These are phyloP conservation scores for Neofusicoccum kwambonambiense DNA, from an alignment of 2,329 filamentous ascomycete species.

Conservation along the genomic window DNA sequence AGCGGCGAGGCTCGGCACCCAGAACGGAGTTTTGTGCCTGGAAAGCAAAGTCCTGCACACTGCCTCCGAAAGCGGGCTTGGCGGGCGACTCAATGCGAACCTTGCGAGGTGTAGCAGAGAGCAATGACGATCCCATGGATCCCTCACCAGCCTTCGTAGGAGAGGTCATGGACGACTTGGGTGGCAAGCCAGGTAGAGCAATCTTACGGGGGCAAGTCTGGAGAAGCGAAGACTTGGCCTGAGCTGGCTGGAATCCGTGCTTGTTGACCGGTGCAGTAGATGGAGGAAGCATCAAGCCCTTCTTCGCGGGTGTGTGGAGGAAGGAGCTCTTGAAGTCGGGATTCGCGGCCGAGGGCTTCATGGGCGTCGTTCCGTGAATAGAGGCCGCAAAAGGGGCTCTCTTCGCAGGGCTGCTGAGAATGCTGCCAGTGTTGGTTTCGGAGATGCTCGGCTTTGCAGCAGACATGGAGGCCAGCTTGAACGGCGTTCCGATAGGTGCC, in stretches of 20 bases:
- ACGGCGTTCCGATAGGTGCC: constrained; percentile 12
- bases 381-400: constrained; percentile 1
- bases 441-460: not conserved
- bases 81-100: constrained; percentile 13
- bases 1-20: constrained; percentile 6
- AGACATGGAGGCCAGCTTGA: constrained; percentile 17
- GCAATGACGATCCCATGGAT: constrained; percentile 9
- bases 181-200: constrained; percentile 2
- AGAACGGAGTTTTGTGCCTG: not conserved
- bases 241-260: not conserved
- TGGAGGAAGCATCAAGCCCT: constrained; percentile 17
- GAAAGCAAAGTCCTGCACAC: constrained; percentile 4
- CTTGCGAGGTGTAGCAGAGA: constrained; percentile 15
- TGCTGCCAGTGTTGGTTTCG: not conserved
- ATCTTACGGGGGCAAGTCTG: constrained; percentile 19
- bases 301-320: constrained; percentile 18
- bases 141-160: not conserved
- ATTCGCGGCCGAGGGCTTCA: constrained; percentile 7
- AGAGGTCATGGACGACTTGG: not conserved
- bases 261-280: constrained; percentile 17
- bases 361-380: not conserved
- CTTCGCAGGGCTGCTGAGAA: constrained; percentile 15
- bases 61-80: not conserved
- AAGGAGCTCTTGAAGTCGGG: not conserved
- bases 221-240: constrained; percentile 13